These are phyloP conservation scores for Alternaria angustiovoidea DNA, from an alignment of 2,329 filamentous ascomycete species.

Conservation along the genomic window DNA sequence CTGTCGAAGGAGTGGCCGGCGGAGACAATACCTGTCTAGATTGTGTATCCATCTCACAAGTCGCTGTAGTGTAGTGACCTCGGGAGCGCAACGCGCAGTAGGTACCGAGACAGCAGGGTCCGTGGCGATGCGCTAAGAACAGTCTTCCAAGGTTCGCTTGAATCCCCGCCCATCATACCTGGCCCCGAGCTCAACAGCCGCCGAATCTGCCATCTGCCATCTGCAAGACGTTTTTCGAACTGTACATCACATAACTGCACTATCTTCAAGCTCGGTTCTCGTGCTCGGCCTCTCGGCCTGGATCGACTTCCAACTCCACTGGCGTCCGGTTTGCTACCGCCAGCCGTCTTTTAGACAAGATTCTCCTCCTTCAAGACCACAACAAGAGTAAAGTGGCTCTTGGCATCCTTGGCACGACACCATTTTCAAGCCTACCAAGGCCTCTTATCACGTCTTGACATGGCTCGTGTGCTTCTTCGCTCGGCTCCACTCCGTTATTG, in stretches of 20 bases:
- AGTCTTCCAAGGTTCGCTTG: not conserved
- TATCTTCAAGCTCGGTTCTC: not conserved
- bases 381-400: constrained; percentile 22
- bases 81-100: not conserved
- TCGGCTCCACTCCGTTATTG: constrained; percentile 21
- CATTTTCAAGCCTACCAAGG: constrained; percentile 32
- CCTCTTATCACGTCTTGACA: constrained; percentile 39
- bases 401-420: constrained; percentile 16
- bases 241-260: not conserved
- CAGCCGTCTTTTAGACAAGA: constrained; percentile 7
- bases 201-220: not conserved
- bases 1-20: not conserved
- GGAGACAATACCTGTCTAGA: not conserved
- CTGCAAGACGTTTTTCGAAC: not conserved
- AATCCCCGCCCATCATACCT: not conserved
- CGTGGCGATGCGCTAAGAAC: not conserved
- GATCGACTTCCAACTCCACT: not conserved
- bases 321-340: constrained; percentile 1
- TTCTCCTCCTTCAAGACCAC: constrained; percentile 14
- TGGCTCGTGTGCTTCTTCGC: constrained; percentile 24
- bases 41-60: not conserved
- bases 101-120: not conserved
- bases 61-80: not conserved
- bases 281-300: not conserved
- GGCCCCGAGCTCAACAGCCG: not conserved